A percentile compares a stretch with the other conserved stretches of the same genome.
Evolutionary conservation across 2,329 filamentous ascomycete genomes (phyloP).

Genomic region (Phyllosticta citribraziliensis): DNA sequence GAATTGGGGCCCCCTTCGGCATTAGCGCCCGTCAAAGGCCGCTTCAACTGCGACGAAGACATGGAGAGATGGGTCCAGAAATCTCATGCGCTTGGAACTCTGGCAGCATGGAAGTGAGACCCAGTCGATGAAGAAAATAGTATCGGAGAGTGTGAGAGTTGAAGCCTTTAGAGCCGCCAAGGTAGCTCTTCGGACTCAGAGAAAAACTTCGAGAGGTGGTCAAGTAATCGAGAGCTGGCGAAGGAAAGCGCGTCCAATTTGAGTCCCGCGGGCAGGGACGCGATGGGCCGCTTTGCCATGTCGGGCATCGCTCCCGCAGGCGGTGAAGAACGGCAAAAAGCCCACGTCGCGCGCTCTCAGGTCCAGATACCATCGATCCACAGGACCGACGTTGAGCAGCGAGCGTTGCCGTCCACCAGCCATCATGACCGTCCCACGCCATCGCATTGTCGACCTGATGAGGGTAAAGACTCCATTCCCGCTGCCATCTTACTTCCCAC

Average conservation of each 20-base stretch:
- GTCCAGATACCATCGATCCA: neutral
- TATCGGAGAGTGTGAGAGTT: too few species aligned
- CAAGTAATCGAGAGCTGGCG: neutral
- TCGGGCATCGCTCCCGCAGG: neutral
- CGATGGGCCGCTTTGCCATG: neutral
- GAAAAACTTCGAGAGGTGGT: neutral
- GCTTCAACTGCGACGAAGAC: neutral
- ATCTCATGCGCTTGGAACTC: neutral
- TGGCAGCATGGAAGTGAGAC: neutral
- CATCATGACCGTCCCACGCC: constrained; percentile 42
- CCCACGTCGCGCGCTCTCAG: neutral
- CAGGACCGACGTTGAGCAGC: neutral
- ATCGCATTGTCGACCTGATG: constrained; percentile 57
- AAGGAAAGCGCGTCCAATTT: neutral
- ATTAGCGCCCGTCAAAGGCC: neutral
- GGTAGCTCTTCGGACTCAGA: too few species aligned
- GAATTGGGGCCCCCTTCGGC: neutral
- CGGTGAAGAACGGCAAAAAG: neutral
- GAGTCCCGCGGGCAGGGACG: neutral
- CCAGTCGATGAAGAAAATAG: too few species aligned
- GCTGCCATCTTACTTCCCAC: neutral
- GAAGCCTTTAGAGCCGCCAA: too few species aligned
- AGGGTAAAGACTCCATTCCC: constrained; percentile 47
- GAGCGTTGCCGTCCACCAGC: neutral
- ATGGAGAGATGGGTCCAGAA: neutral